Base-by-base conservation (phyloP, 768 basidiomycete genomes). In the Auriscalpium vulgare region DNA sequence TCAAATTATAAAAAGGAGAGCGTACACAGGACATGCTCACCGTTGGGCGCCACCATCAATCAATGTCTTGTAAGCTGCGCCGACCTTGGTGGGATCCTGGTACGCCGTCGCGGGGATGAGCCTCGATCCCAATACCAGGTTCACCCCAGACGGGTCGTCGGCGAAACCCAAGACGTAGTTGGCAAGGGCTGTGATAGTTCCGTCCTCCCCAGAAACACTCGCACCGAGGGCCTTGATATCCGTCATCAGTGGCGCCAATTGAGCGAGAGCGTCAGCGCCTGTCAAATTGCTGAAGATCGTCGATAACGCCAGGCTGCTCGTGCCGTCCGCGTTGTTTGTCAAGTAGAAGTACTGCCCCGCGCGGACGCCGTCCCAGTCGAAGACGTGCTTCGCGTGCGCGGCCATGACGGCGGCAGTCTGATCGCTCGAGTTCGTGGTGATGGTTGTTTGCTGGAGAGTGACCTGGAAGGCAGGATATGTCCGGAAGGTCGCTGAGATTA, bases 361-460 rank as follows among this genome's bases (percentile, higher is more conserved):
- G 34, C 57, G 61, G 8, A 68, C 53, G 4, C 61, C 40, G 56
- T 74, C 72, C 62, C 66, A 65, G 51, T 70, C 70, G 55, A 68
- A 71, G 35, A 74, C 70, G 51, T 74, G 74, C n/a, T 61, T 55
- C 7, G 72, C 67, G 45, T 73, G 71, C n/a, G 67, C 51, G 8
- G 61, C 57, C 37, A 64, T 64, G 45, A 74, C 53, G 44, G 61
- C 61, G 8, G 61, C 65, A 40, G 66, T 64, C 37, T 59, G 56
- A 13, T 56, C 55, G 52, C 61, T 58, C 37, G 55, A 59, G 47
- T 59, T 37, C 2, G 64, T 56, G 10, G 47, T 14, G 56, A 71
- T 57, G 19, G 47, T 44, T 10, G 65, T 50, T 13, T 49, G 35
- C 34, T 66, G 65, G 14, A 63, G 11, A n/a, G 68, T 62, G 8